Percentiles rank a stretch among this genome's conserved stretches.
These are phyloP conservation scores for Silene latifolia DNA, from an alignment of 148 eudicot species.

Conservation along the genomic window DNA sequence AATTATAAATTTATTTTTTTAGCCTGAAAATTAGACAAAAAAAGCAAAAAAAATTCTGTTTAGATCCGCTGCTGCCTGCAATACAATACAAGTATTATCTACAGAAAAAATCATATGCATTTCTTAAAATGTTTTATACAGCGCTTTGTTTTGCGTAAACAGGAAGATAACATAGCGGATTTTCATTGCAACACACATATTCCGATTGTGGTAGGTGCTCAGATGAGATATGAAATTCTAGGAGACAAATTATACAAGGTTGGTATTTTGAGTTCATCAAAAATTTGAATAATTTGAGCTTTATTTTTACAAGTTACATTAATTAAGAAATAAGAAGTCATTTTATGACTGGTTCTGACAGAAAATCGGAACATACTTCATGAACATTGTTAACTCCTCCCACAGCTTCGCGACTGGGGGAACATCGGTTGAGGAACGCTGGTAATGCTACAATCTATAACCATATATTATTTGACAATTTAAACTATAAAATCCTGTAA, in stretches of 20 bases:
- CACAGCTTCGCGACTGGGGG: constrained; percentile 90
- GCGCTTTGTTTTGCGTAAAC: not conserved
- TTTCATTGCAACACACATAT: constrained; percentile 89
- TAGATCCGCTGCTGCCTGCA: too few species aligned
- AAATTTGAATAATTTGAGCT: not conserved
- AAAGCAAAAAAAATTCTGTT: too few species aligned
- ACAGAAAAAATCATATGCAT: not conserved
- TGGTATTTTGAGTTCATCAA: not conserved
- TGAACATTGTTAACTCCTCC: constrained; percentile 77
- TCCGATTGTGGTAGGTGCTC: constrained; percentile 78
- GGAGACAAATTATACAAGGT: constrained; percentile 88
- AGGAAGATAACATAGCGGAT: constrained; percentile 73
- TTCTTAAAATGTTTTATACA: not conserved
- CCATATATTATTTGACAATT: not conserved
- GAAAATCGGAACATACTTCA: constrained; percentile 74
- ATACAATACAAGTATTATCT: not conserved
- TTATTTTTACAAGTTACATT: not conserved
- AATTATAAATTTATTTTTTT: too few species aligned
- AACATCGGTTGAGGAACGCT: constrained; percentile 66
- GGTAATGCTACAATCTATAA: constrained; percentile 37
- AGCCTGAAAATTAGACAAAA: too few species aligned
- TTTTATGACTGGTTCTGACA: constrained; percentile 24
- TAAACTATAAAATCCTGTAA: too few species aligned
- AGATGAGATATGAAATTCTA: constrained; percentile 82
- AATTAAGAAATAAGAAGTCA: not conserved